These are phyloP conservation scores for Persicaria maculosa DNA, from an alignment of 148 eudicot genomes.

Conservation along the genomic window DNA sequence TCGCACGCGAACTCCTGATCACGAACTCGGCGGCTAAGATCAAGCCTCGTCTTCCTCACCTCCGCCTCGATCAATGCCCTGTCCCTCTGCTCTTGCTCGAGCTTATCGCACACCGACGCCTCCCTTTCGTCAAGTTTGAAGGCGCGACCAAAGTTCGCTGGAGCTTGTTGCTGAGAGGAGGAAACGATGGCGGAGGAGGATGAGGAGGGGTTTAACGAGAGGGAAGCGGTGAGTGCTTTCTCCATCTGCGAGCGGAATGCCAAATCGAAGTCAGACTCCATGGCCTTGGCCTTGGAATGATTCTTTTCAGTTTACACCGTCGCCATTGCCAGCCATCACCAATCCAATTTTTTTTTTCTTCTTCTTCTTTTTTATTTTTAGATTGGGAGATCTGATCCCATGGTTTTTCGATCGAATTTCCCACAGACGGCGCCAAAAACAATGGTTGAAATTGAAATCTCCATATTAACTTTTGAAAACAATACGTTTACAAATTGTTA, in stretches of 20 bases:
- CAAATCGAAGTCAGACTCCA: slow-evolving; percentile 10
- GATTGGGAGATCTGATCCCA: no score
- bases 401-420: no score
- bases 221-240: slow-evolving; percentile 13
- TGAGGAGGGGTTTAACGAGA: slow-evolving; percentile 14
- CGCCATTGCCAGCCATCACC: neutral
- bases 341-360: no score
- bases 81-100: slow-evolving; percentile 36
- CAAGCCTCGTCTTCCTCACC: slow-evolving; percentile 23
- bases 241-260: slow-evolving; percentile 15
- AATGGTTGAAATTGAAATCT: no score
- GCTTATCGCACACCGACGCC: slow-evolving; percentile 23
- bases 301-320: neutral
- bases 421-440: no score
- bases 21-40: slow-evolving; percentile 48
- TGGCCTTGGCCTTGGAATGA: neutral
- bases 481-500: no score
- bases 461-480: no score
- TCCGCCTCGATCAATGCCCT: slow-evolving; percentile 28
- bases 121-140: neutral
- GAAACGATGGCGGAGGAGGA: slow-evolving; percentile 5
- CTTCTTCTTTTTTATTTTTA: no score
- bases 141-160: no score
- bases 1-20: slow-evolving; percentile 44
- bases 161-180: neutral